Evolutionary conservation across 1,284 basidiomycete genomes (phyloP).

Genomic region (Naganishia sp.): DNA sequence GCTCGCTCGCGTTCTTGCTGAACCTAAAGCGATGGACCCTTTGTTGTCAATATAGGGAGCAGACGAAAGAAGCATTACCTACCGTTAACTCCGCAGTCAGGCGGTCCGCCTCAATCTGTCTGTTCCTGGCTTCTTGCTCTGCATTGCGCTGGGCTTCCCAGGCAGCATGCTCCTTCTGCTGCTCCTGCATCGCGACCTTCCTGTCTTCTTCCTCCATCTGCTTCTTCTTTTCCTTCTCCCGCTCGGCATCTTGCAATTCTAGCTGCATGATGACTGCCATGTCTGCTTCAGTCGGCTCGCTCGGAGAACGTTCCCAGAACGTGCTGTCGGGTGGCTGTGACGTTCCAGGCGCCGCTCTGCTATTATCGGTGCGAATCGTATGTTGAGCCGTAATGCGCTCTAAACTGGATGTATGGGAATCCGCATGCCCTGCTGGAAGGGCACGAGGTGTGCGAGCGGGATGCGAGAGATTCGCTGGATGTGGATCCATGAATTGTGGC

Average conservation of each 20-base stretch:
- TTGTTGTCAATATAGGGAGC: neutral
- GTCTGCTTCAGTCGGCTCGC: slow-evolving; percentile 34
- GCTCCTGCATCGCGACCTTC: slow-evolving; percentile 46
- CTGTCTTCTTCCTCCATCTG: slow-evolving; percentile 45
- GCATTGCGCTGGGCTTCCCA: slow-evolving; percentile 44
- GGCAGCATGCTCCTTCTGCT: slow-evolving; percentile 49
- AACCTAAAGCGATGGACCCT: neutral
- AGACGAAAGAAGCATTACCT: neutral
- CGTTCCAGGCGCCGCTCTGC: neutral
- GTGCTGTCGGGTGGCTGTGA: neutral
- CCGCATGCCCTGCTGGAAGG: neutral
- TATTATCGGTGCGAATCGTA: neutral
- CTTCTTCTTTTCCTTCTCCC: slow-evolving; percentile 37
- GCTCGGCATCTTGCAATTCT: slow-evolving; percentile 43
- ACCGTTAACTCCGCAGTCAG: slow-evolving; percentile 27
- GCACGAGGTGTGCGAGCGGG: neutral
- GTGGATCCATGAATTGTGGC: slow-evolving; percentile 15
- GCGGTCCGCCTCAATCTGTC: slow-evolving; percentile 32
- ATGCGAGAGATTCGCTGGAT: neutral
- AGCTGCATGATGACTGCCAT: slow-evolving; percentile 41
- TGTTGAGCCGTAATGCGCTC: neutral
- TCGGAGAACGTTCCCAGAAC: slow-evolving; percentile 29
- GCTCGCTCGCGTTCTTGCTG: slow-evolving; percentile 28
- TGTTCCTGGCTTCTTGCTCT: slow-evolving; percentile 27
- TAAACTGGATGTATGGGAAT: neutral